Conservation (phyloP, 2,329 filamentous ascomycete species). For the Ophiostoma montium region DNA sequence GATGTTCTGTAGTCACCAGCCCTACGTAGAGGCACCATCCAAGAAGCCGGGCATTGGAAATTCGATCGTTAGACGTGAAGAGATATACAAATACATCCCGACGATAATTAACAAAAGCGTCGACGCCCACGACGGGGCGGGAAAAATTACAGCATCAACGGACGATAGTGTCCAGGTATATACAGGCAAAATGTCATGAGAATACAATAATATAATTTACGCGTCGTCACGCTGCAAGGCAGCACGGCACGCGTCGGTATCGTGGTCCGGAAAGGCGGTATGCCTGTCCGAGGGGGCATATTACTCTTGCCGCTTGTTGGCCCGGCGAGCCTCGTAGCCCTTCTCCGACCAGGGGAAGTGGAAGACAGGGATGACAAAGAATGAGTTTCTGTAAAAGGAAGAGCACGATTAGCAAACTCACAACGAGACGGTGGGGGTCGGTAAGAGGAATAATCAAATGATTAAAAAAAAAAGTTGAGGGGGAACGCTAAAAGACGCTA, state of each 20-base stretch:
- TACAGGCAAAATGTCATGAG: not conserved
- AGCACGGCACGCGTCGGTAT: too few species aligned
- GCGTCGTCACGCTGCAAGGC: not conserved
- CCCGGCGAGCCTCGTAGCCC: conserved; percentile 41
- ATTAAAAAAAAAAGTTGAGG: not conserved
- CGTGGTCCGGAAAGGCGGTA: too few species aligned
- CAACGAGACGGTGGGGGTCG: not conserved
- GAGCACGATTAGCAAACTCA: not conserved
- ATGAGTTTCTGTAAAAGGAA: conserved; percentile 49
- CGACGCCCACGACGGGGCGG: too few species aligned
- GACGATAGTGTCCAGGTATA: not conserved
- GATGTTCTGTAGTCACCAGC: too few species aligned
- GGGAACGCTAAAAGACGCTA: not conserved
- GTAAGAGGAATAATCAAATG: not conserved
- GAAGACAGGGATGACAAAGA: conserved; percentile 83
- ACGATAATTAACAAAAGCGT: too few species aligned
- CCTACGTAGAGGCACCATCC: too few species aligned
- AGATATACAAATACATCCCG: too few species aligned
- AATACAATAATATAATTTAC: not conserved
- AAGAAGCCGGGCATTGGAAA: too few species aligned
- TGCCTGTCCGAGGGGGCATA: conserved; percentile 10
- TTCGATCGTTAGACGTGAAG: too few species aligned
- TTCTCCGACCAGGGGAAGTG: conserved; percentile 92
- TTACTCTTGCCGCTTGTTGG: conserved; percentile 29
- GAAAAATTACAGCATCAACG: not conserved